Conservation (phyloP, 352 stramenopile species). For the Phytophthora meadii region DNA sequence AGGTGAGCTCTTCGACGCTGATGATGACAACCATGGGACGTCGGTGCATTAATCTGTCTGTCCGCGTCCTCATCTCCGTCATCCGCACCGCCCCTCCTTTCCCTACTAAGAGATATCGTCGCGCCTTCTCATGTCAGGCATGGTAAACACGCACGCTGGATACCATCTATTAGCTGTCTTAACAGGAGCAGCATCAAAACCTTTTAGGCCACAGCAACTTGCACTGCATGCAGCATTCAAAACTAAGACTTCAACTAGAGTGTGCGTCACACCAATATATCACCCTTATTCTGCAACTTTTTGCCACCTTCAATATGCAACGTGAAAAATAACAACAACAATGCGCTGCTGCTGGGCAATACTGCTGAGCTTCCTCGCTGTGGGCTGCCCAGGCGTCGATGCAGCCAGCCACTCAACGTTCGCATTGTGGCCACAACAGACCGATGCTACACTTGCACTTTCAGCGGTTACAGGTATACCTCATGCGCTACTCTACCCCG, state of each 20-base stretch:
- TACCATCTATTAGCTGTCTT: not conserved
- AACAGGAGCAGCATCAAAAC: not conserved
- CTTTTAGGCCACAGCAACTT: not conserved
- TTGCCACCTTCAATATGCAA: not conserved
- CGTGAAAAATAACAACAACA: not conserved
- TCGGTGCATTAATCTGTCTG: slow-evolving; percentile 2
- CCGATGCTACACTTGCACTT: slow-evolving; percentile 27
- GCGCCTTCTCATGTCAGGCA: not conserved
- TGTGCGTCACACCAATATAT: not conserved
- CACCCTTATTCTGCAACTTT: not conserved
- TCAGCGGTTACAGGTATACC: slow-evolving; percentile 26
- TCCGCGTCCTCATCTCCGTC: not conserved
- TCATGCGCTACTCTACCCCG: not conserved
- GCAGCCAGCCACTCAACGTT: slow-evolving; percentile 24
- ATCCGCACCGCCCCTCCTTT: not conserved
- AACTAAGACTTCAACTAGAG: not conserved
- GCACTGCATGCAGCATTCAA: not conserved
- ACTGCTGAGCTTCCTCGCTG: slow-evolving; percentile 7
- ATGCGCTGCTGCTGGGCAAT: slow-evolving; percentile 26
- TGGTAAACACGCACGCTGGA: not conserved
- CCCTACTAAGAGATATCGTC: not conserved
- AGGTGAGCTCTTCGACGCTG: not conserved
- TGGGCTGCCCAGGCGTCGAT: slow-evolving; percentile 1
- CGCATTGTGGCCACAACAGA: slow-evolving; percentile 42
- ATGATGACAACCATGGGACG: not conserved